Conservation (phyloP, 495 filamentous ascomycete genomes). For the Cairneyella variabilis region DNA sequence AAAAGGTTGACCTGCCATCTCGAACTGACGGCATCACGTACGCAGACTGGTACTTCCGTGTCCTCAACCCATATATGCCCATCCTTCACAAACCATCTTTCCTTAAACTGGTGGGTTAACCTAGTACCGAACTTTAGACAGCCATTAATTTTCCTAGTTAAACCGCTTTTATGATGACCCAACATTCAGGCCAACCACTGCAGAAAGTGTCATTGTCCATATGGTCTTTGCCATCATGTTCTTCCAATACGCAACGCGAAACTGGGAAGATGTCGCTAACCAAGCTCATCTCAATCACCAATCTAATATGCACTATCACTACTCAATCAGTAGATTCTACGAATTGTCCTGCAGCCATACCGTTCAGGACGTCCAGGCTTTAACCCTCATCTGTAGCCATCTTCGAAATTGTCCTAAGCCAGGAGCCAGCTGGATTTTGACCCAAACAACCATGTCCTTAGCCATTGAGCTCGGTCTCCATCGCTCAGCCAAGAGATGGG, state of each 20-base stretch:
- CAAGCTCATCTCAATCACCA: conserved; percentile 49
- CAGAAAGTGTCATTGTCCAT: conserved; percentile 68
- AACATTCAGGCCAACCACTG: conserved; percentile 51
- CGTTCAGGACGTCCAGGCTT: conserved; percentile 63
- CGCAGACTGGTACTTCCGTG: conserved; percentile 68
- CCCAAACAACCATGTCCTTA: conserved; percentile 53
- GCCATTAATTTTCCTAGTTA: too few species aligned
- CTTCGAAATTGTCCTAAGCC: conserved; percentile 77
- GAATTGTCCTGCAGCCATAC: conserved; percentile 55
- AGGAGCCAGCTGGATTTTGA: conserved; percentile 62
- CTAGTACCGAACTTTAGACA: too few species aligned
- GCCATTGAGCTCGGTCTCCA: conserved; percentile 73
- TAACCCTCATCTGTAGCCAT: conserved; percentile 64
- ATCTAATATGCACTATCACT: conserved; percentile 74
- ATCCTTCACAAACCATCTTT: conserved; percentile 69
- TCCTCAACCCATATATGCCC: conserved; percentile 67
- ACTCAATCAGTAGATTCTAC: conserved; percentile 61
- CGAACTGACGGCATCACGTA: conserved; percentile 56
- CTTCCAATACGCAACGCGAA: conserved; percentile 66
- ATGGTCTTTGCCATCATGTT: conserved; percentile 75
- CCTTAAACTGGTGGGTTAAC: conserved; percentile 58
- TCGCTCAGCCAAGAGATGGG: conserved; percentile 61
- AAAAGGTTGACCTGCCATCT: conserved; percentile 52
- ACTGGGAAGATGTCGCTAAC: conserved; percentile 49
- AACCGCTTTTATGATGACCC: conserved; percentile 60